These are phyloP conservation scores for Boletus fagicola DNA, from an alignment of 768 basidiomycete species.

Conservation along the genomic window DNA sequence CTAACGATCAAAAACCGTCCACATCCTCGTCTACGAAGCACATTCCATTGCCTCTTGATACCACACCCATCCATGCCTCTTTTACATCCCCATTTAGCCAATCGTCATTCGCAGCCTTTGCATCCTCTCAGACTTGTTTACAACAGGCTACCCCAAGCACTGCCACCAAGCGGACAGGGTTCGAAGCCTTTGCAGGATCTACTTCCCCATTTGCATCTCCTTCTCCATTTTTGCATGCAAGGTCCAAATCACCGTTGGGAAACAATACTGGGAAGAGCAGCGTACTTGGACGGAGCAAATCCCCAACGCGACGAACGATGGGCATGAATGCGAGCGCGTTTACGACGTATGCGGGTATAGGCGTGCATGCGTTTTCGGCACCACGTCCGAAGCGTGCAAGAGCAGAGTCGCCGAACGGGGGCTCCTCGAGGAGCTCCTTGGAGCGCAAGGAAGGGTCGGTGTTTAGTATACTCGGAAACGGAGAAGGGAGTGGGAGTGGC, in stretches of 20 bases:
- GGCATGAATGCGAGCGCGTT: conserved; percentile 52
- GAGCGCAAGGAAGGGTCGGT: conserved; percentile 37
- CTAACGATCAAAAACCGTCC: conserved; percentile 30
- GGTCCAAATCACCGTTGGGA: conserved; percentile 53
- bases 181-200: conserved; percentile 54
- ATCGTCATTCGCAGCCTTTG: conserved; percentile 23
- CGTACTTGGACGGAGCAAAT: conserved; percentile 45
- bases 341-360: conserved; percentile 53
- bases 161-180: conserved; percentile 51
- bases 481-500: conserved; percentile 35
- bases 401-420: conserved; percentile 46
- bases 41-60: conserved; percentile 22
- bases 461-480: conserved; percentile 36
- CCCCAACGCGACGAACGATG: conserved; percentile 48
- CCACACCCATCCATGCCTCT: conserved; percentile 19
- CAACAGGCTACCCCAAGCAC: conserved; percentile 31
- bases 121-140: conserved; percentile 12
- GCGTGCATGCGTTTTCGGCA: conserved; percentile 40
- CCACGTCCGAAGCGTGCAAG: conserved; percentile 56
- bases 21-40: conserved; percentile 26
- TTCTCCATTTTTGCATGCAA: conserved; percentile 32
- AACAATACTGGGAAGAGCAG: conserved; percentile 22
- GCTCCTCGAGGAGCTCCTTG: conserved; percentile 43
- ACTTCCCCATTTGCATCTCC: conserved; percentile 49
- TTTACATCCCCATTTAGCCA: conserved; percentile 24